Evolutionary conservation across 495 filamentous ascomycete species (phyloP), one percentile per base, ranked within the genome.

Genomic region (Letharia columbiana): DNA sequence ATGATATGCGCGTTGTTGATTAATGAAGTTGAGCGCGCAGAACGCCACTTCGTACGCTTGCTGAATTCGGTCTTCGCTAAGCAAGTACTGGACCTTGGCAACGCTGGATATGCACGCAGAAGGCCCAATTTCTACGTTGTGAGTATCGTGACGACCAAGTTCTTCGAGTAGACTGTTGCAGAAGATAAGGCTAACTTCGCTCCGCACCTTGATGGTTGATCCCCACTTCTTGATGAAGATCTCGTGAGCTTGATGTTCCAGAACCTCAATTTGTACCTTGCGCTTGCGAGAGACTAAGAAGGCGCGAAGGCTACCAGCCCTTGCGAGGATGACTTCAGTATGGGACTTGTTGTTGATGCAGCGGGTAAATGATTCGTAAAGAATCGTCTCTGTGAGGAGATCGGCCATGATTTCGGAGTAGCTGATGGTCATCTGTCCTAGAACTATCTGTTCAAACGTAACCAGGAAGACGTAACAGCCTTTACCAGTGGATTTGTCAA

Each of bases 381-480:
- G 77, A 7, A 82, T 72, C 35, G 79, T 83, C 72, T 89, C 86
- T 12, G 79, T 78, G 8, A 82, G 69, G 47, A 86, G 77, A 56
- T 83, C 81, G 7, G 76, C 77, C 76, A 89, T 85, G 68, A 87
- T 77, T 69, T 85, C 77, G 0, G 80, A 78, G 64, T 81, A 84
- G 62, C 73, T 75, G 64, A 77, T 64, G 42, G 15, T 20, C 54
- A 70, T 61, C 7, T 67, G 56, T 15, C 77, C 76, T 35, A 71
- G 67, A 33, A 82, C 77, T 0, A 72, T 72, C 70, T 85, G 82
- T 66, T 86, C 84, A 63, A 87, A 86, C 1, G 83, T 77, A 18
- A 85, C 81, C 0, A 86, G 75, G 72, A 88, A 89, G 3, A 87
- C 80, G 18, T 84, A 84, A 9, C 81, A 80, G 0, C 71, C 67